Percentiles rank a stretch among this genome's conserved stretches.
These are phyloP conservation scores for Rhodamnia rubescens DNA, from an alignment of 345 rosid species.

Conservation along the genomic window DNA sequence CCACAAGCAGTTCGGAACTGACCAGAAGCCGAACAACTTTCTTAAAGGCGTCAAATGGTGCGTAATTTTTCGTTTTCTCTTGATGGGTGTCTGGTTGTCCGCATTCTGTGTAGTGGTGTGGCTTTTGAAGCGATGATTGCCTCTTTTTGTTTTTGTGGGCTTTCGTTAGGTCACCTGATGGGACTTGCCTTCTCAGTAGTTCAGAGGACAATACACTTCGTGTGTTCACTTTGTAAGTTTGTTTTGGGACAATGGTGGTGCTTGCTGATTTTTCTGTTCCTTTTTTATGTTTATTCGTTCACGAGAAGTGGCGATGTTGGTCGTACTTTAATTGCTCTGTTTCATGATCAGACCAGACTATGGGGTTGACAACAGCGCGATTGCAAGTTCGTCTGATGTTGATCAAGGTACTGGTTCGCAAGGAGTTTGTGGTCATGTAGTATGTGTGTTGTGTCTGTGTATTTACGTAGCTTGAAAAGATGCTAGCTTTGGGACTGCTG, in stretches of 20 bases:
- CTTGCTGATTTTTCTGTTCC: not conserved
- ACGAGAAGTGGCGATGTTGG: not conserved
- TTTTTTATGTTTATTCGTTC: not conserved
- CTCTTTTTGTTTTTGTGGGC: not conserved
- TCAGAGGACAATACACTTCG: slow-evolving; percentile 76
- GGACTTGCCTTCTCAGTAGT: slow-evolving; percentile 71
- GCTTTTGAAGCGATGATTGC: not conserved
- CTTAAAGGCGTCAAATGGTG: slow-evolving; percentile 85
- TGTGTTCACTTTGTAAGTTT: slow-evolving; percentile 54
- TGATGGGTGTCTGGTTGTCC: not conserved
- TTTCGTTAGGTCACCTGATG: slow-evolving; percentile 80
- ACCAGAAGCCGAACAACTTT: slow-evolving; percentile 70
- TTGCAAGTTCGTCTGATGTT: slow-evolving; percentile 8
- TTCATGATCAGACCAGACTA: slow-evolving; percentile 35
- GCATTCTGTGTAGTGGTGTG: not conserved
- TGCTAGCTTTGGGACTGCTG: not conserved
- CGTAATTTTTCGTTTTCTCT: not conserved
- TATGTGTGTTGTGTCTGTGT: not conserved
- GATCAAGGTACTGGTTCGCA: slow-evolving; percentile 26
- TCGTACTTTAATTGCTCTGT: not conserved
- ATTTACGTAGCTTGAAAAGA: not conserved
- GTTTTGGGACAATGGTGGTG: not conserved
- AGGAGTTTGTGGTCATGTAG: not conserved
- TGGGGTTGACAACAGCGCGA: slow-evolving; percentile 8
- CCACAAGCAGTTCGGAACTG: slow-evolving; percentile 46